Evolutionary conservation across 345 rosid genomes (phyloP).

Genomic region (Psidium friedrichsthalianum): DNA sequence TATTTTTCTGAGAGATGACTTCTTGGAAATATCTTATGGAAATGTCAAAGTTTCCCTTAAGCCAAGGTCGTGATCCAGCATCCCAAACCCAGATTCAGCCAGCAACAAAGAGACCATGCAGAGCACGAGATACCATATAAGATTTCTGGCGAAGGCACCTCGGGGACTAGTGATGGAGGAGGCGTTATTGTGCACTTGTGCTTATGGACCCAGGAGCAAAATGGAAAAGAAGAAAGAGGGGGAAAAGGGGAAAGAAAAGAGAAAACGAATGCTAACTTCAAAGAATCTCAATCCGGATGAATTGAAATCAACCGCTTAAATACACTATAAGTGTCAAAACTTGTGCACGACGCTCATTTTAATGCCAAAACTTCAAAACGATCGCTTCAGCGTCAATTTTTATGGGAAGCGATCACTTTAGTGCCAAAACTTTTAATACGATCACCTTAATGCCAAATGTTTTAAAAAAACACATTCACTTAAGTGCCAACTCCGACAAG

Average conservation of each 20-base stretch:
- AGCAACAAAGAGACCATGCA: neutral
- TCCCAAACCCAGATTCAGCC: too few relatives aligned
- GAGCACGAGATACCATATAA: neutral
- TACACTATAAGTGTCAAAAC: too few relatives aligned
- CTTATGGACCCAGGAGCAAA: neutral
- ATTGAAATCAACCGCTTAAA: neutral
- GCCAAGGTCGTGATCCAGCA: neutral
- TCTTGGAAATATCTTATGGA: too few relatives aligned
- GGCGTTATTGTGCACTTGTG: neutral
- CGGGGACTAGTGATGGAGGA: neutral
- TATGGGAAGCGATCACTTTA: too few relatives aligned
- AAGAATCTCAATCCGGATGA: neutral
- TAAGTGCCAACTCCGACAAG: too few relatives aligned
- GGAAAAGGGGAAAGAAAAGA: neutral
- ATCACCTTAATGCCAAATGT: too few relatives aligned
- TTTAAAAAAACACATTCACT: too few relatives aligned
- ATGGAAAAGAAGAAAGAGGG: neutral
- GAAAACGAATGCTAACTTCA: neutral
- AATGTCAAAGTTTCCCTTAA: neutral
- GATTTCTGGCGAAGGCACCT: neutral
- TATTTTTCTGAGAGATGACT: neutral
- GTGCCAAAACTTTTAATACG: too few relatives aligned
- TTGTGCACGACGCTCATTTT: too few relatives aligned
- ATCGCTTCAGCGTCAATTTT: too few relatives aligned
- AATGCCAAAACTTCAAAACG: too few relatives aligned